These are phyloP conservation scores for Nemania sp. DNA, from an alignment of 2,329 filamentous ascomycete species.

Conservation along the genomic window DNA sequence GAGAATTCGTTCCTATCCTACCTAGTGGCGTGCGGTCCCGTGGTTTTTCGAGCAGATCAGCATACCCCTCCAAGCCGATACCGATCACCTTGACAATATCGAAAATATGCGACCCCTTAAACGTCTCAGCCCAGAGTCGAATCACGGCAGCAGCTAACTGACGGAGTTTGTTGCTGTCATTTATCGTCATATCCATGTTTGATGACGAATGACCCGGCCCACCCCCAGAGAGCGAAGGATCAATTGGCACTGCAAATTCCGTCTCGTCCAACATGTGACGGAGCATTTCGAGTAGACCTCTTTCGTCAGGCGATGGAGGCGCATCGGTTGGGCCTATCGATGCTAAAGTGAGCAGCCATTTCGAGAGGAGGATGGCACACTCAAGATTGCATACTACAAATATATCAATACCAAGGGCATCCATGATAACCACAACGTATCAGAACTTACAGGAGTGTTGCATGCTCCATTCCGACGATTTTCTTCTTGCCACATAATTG, in stretches of 20 bases:
- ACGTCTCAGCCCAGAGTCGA: constrained; percentile 64
- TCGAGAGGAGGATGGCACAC: constrained; percentile 63
- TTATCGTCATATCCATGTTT: constrained; percentile 49
- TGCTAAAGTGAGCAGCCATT: constrained; percentile 62
- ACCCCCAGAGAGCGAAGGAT: constrained; percentile 55
- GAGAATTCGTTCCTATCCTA: constrained; percentile 39
- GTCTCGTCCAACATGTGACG: constrained; percentile 65
- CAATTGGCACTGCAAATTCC: constrained; percentile 64
- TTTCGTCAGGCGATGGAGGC: constrained; percentile 57
- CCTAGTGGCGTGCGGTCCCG: constrained; percentile 52
- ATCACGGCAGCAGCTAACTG: constrained; percentile 63
- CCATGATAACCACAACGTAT: background rate
- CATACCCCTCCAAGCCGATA: constrained; percentile 60
- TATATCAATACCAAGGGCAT: constrained; percentile 16
- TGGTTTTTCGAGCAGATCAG: constrained; percentile 60
- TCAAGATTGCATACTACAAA: constrained; percentile 62
- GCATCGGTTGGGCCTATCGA: constrained; percentile 56
- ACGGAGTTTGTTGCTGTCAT: constrained; percentile 56
- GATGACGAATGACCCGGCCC: constrained; percentile 43
- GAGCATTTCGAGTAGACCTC: constrained; percentile 59
- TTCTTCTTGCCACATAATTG: constrained; percentile 64
- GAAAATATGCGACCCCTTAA: constrained; percentile 65
- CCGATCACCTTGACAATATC: constrained; percentile 64
- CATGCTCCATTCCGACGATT: constrained; percentile 66
- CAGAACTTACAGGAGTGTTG: constrained; percentile 60